Evolutionary conservation across 148 eudicot genomes (phyloP).

Genomic region (Euryodendron excelsum): DNA sequence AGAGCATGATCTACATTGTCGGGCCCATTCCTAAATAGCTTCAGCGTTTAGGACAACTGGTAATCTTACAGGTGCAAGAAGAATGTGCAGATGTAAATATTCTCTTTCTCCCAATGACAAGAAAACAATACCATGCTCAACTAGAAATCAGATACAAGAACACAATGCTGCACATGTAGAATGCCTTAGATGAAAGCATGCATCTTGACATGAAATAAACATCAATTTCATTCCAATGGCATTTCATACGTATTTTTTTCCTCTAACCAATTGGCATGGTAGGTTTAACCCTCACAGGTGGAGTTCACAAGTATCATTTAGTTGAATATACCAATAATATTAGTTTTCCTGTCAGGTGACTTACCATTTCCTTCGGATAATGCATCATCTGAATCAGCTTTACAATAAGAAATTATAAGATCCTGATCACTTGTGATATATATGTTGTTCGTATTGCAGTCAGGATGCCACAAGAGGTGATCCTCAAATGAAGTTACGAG

Average conservation of each 20-base stretch:
- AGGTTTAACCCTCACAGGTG: not conserved
- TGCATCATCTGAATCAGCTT: slow-evolving; percentile 78
- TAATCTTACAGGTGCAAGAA: too few relatives aligned
- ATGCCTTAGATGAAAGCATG: not conserved
- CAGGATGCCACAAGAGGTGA: slow-evolving; percentile 97
- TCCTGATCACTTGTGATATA: slow-evolving; percentile 97
- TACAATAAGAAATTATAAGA: slow-evolving; percentile 96
- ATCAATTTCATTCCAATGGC: not conserved
- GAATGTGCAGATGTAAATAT: too few relatives aligned
- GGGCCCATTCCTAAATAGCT: not conserved
- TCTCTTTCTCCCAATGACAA: too few relatives aligned
- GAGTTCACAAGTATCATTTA: not conserved
- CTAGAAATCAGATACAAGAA: too few relatives aligned
- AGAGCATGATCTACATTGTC: too few relatives aligned
- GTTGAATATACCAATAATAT: not conserved
- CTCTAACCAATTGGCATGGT: not conserved
- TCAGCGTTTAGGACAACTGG: not conserved
- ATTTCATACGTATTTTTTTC: not conserved
- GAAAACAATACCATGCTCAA: too few relatives aligned
- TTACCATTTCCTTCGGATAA: slow-evolving; percentile 74
- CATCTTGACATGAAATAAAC: not conserved
- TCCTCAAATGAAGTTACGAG: slow-evolving; percentile 98
- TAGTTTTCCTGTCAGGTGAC: not conserved
- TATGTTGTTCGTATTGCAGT: slow-evolving; percentile 97
- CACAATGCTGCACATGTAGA: too few relatives aligned